A percentile compares a stretch with the other conserved stretches of the same genome.
These are phyloP conservation scores for Hibiscus mutabilis DNA, from an alignment of 345 rosid genomes.

Conservation along the genomic window DNA sequence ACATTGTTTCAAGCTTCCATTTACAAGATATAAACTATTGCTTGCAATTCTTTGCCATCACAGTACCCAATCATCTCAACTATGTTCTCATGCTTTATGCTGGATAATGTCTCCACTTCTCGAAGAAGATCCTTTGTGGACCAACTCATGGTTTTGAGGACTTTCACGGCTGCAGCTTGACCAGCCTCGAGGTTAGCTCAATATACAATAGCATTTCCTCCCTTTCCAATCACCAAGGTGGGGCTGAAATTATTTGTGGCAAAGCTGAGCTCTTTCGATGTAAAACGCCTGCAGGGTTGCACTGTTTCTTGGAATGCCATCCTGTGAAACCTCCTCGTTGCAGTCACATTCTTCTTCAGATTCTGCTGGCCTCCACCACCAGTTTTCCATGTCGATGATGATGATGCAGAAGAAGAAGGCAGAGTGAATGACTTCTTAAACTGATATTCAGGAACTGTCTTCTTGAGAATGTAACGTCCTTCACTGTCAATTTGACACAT, in stretches of 20 bases:
- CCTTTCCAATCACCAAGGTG: conserved; percentile 27
- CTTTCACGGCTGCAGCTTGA: conserved; percentile 31
- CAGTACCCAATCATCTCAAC: conserved; percentile 32
- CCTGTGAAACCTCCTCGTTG: conserved; percentile 10
- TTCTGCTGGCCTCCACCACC: neutral
- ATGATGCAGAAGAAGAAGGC: conserved; percentile 18
- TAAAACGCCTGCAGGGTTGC: conserved; percentile 18
- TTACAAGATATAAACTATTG: conserved; percentile 28
- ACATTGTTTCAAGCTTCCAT: conserved; percentile 29
- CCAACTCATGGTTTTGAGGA: conserved; percentile 19
- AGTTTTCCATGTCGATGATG: neutral
- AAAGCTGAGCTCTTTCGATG: conserved; percentile 16
- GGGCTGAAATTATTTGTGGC: conserved; percentile 26
- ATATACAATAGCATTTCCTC: conserved; percentile 27
- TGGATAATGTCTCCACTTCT: conserved; percentile 29
- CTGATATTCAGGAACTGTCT: neutral
- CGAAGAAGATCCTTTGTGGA: conserved; percentile 28
- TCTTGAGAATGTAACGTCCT: conserved; percentile 6
- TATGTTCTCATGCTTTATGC: conserved; percentile 24
- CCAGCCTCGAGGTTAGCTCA: conserved; percentile 22
- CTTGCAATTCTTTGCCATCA: conserved; percentile 19
- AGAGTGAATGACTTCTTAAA: conserved; percentile 11
- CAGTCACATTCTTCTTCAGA: conserved; percentile 3
- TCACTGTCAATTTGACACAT: neutral
- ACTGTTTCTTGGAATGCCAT: conserved; percentile 4